Evolutionary conservation across 2,329 filamentous ascomycete species (phyloP).

Genomic region (Chlorencoelia australis): DNA sequence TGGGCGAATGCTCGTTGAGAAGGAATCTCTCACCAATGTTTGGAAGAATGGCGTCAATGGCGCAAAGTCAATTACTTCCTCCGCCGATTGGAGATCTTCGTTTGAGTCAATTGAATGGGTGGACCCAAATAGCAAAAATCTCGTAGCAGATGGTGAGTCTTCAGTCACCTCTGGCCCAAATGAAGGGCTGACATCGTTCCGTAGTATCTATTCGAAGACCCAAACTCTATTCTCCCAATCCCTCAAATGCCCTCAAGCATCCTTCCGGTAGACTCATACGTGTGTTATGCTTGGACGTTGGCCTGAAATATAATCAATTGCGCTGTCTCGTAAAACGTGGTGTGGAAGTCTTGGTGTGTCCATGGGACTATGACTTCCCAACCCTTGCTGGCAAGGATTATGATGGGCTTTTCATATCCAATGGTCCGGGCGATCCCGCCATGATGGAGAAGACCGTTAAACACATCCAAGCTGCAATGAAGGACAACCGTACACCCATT

Average conservation of each 20-base stretch:
- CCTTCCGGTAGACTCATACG: conserved; percentile 79
- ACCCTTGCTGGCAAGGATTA: conserved; percentile 70
- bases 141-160: conserved; percentile 83
- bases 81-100: conserved; percentile 36
- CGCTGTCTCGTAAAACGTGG: conserved; percentile 85
- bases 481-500: conserved; percentile 73
- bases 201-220: conserved; percentile 82
- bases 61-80: conserved; percentile 29
- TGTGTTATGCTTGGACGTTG: conserved; percentile 89
- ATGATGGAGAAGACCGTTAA: conserved; percentile 71
- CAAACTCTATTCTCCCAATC: conserved; percentile 72
- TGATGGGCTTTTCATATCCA: conserved; percentile 95
- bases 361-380: conserved; percentile 91
- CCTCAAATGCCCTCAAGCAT: conserved; percentile 66
- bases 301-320: conserved; percentile 97
- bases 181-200: conserved; percentile 31
- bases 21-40: conserved; percentile 38
- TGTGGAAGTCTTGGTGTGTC: conserved; percentile 87
- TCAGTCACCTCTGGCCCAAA: conserved; percentile 12
- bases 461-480: conserved; percentile 66
- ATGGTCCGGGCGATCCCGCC: conserved; percentile 91
- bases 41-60: conserved; percentile 31
- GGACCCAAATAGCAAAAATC: conserved; percentile 84
- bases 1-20: conserved; percentile 74
- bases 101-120: conserved; percentile 83